Percentiles rank a stretch among this genome's conserved stretches.
These are phyloP conservation scores for Diaporthe capsici DNA, from an alignment of 2,329 filamentous ascomycete species.

Conservation along the genomic window DNA sequence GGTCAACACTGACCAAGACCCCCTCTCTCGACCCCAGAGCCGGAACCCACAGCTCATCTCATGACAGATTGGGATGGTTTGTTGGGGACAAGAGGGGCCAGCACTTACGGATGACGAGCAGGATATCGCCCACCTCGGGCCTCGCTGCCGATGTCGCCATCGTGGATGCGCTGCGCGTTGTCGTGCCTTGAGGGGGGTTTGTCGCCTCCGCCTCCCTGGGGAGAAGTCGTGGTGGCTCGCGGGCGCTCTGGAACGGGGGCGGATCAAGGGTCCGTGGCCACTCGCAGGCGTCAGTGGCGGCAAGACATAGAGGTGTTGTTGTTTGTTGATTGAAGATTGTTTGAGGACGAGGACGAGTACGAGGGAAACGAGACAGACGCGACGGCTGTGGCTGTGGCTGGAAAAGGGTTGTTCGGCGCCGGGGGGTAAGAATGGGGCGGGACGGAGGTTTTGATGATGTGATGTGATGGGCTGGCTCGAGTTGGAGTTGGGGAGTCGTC, in stretches of 20 bases:
- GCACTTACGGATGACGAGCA: slow-evolving; percentile 80
- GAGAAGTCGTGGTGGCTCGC: slow-evolving; percentile 57
- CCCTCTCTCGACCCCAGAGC: slow-evolving; percentile 30
- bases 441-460: slow-evolving; percentile 21
- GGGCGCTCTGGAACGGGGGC: slow-evolving; percentile 25
- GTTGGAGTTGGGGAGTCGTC: slow-evolving; percentile 13
- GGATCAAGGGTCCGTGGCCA: slow-evolving; percentile 38
- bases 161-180: slow-evolving; percentile 35
- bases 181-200: slow-evolving; percentile 32
- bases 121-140: slow-evolving; percentile 75
- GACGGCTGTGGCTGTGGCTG: slow-evolving; percentile 17
- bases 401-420: slow-evolving; percentile 29
- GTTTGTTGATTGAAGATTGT: slow-evolving; percentile 30
- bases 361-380: slow-evolving; percentile 14
- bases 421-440: slow-evolving; percentile 6
- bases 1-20: slow-evolving; percentile 32
- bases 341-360: neutral
- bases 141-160: slow-evolving; percentile 55
- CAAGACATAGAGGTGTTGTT: slow-evolving; percentile 40
- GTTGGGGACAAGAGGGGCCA: slow-evolving; percentile 23
- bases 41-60: slow-evolving; percentile 43
- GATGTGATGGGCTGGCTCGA: slow-evolving; percentile 14
- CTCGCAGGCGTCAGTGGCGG: slow-evolving; percentile 38
- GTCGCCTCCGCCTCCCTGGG: slow-evolving; percentile 16
- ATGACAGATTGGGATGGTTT: slow-evolving; percentile 36